Evolutionary conservation across 495 filamentous ascomycete genomes (phyloP).

Genomic region (Penicillium herquei): DNA sequence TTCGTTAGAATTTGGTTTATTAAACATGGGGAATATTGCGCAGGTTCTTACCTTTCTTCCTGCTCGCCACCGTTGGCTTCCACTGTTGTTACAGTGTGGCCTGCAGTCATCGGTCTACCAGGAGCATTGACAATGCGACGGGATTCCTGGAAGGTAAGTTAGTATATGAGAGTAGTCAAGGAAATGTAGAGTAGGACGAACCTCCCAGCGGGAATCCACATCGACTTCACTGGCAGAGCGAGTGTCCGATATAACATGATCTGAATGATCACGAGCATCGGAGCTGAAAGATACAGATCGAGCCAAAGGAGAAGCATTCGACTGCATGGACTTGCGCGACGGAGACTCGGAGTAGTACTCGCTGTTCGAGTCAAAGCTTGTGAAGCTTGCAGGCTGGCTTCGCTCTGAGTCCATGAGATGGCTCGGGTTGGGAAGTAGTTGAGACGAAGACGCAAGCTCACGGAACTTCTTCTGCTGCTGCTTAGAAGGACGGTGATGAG

Average conservation of each 20-base stretch:
- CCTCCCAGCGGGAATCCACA: conserved; percentile 45
- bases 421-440: conserved; percentile 51
- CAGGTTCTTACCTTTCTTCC: conserved; percentile 38
- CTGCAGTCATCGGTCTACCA: conserved; percentile 38
- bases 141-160: conserved; percentile 33
- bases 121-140: conserved; percentile 39
- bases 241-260: conserved; percentile 26
- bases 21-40: conserved; percentile 2
- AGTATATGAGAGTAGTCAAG: conserved; percentile 3
- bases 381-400: conserved; percentile 28
- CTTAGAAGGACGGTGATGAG: conserved; percentile 75
- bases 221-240: conserved; percentile 41
- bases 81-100: conserved; percentile 25
- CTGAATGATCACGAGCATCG: conserved; percentile 30
- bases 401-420: conserved; percentile 31
- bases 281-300: conserved; percentile 40
- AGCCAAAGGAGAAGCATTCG: conserved; percentile 37
- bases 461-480: conserved; percentile 75
- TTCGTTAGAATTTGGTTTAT: not conserved
- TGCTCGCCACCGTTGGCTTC: conserved; percentile 29
- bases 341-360: conserved; percentile 35
- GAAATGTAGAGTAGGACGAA: conserved; percentile 10
- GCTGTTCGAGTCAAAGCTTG: conserved; percentile 41
- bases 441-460: conserved; percentile 64
- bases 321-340: conserved; percentile 38